These are phyloP conservation scores for Naganishia onofrii DNA, from an alignment of 768 basidiomycete genomes.

Conservation along the genomic window DNA sequence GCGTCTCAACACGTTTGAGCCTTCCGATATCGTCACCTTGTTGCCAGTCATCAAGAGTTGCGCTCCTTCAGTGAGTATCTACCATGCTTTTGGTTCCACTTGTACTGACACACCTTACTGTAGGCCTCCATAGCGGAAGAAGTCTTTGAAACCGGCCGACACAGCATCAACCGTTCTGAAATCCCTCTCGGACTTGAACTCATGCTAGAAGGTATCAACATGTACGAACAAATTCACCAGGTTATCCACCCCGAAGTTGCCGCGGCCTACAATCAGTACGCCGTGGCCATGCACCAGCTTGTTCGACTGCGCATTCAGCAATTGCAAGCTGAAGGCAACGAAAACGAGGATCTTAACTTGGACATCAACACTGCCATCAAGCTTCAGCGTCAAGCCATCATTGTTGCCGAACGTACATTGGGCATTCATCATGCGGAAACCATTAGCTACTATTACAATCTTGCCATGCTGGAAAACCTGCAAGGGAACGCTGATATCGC, in stretches of 20 bases:
- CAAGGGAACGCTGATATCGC: constrained; percentile 50
- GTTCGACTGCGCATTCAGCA: constrained; percentile 49
- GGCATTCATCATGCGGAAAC: constrained; percentile 54
- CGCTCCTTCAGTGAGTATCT: constrained; percentile 47
- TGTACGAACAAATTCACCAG: constrained; percentile 55
- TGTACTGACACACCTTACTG: constrained; percentile 16
- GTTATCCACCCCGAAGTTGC: constrained; percentile 55
- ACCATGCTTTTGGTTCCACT: not conserved
- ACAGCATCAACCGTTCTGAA: constrained; percentile 51
- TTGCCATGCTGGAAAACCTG: constrained; percentile 55
- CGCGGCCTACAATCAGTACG: constrained; percentile 53
- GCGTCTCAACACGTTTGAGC: constrained; percentile 46
- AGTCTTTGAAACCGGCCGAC: constrained; percentile 52
- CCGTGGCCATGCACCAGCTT: constrained; percentile 53
- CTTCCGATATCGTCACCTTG: constrained; percentile 53
- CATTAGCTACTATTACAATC: constrained; percentile 53
- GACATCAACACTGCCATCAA: constrained; percentile 52
- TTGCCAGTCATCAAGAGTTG: constrained; percentile 53
- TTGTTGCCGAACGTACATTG: constrained; percentile 53
- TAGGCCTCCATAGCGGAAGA: constrained; percentile 53
- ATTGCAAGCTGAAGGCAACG: constrained; percentile 42
- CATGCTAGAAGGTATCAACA: constrained; percentile 53
- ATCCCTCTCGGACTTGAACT: constrained; percentile 53
- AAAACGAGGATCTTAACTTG: constrained; percentile 47
- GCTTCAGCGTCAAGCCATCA: constrained; percentile 54